These are phyloP conservation scores for Evernia prunastri DNA, from an alignment of 495 filamentous ascomycete species.

Conservation along the genomic window DNA sequence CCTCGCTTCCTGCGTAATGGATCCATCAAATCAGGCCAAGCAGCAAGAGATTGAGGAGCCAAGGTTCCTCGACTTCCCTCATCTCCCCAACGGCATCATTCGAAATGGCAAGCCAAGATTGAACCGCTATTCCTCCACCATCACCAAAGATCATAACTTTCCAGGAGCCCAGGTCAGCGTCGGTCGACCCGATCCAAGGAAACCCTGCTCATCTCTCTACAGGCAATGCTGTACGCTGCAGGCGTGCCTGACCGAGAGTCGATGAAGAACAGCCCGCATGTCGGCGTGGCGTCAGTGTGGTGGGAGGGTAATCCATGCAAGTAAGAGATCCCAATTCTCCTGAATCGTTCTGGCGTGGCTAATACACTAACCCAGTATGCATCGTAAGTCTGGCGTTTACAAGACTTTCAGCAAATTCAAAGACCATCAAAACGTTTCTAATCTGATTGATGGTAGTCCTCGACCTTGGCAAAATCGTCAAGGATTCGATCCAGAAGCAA, in stretches of 20 bases:
- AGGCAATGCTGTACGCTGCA: constrained; percentile 96
- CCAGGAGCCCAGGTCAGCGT: constrained; percentile 77
- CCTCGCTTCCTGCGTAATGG: constrained; percentile 33
- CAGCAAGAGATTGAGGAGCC: constrained; percentile 43
- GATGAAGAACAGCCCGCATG: constrained; percentile 88
- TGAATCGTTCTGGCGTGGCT: constrained; percentile 10
- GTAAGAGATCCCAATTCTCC: constrained; percentile 26
- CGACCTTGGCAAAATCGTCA: constrained; percentile 84
- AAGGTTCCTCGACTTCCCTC: constrained; percentile 57
- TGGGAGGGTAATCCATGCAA: constrained; percentile 98
- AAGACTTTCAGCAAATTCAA: not conserved
- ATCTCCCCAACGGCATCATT: constrained; percentile 49
- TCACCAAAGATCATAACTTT: constrained; percentile 82
- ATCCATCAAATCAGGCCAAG: constrained; percentile 37
- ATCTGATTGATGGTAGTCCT: constrained; percentile 48
- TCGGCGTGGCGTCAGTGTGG: constrained; percentile 87
- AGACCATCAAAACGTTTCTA: not conserved
- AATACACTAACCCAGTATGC: constrained; percentile 31
- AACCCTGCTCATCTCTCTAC: constrained; percentile 5
- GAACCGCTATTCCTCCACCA: constrained; percentile 64
- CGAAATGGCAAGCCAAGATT: constrained; percentile 57
- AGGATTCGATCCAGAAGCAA: constrained; percentile 70
- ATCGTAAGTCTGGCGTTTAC: constrained; percentile 24
- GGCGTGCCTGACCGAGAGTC: constrained; percentile 76
- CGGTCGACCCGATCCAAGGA: constrained; percentile 10